These are phyloP conservation scores for Osmanthus fragrans DNA, from an alignment of 257 asterid species.

Conservation along the genomic window DNA sequence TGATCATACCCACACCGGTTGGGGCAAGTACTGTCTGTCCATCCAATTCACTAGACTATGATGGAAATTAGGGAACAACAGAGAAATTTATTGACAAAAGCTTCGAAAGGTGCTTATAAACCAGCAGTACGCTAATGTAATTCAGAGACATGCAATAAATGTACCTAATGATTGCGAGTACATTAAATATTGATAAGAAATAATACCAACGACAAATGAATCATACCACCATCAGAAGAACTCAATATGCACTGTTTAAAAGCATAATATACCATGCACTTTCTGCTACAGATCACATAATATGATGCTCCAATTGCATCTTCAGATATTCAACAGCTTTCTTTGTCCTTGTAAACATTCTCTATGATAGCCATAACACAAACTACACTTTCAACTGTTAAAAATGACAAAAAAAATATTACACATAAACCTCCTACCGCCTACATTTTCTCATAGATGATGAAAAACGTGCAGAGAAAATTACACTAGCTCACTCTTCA, in stretches of 20 bases:
- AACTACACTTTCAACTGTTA: not conserved
- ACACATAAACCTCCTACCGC: not conserved
- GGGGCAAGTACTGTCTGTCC: no score
- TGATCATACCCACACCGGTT: no score
- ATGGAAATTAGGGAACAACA: no score
- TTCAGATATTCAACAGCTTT: conserved; percentile 24
- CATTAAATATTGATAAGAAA: not conserved
- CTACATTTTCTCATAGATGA: not conserved
- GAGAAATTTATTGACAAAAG: no score
- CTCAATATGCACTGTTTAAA: not conserved
- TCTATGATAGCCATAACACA: not conserved
- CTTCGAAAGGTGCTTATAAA: no score
- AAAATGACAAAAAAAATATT: not conserved
- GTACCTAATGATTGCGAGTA: no score
- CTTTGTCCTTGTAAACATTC: conserved; percentile 31
- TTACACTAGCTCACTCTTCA: conserved; percentile 11
- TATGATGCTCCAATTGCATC: conserved; percentile 6
- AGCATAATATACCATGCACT: not conserved
- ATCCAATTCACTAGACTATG: no score
- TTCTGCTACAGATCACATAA: not conserved
- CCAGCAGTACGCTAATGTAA: not conserved
- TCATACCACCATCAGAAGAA: not conserved
- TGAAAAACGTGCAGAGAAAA: not conserved
- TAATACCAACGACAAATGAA: not conserved
- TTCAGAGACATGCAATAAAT: no score